Conservation (phyloP, 768 basidiomycete species). For the Sarcomyxa edulis region DNA sequence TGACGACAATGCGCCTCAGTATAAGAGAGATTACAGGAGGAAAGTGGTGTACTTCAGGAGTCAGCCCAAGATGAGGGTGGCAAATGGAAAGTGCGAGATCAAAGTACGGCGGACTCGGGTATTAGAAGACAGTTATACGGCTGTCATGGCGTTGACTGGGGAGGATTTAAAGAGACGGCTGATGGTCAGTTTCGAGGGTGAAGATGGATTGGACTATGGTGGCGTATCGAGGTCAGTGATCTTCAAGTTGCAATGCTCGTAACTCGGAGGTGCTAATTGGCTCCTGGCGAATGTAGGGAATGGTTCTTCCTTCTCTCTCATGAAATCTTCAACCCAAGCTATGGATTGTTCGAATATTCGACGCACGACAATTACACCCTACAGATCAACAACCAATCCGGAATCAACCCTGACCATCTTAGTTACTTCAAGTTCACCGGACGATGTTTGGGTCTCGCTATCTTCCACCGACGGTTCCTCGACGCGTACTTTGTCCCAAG, state of each 20-base stretch:
- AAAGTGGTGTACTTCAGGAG: conserved; percentile 92
- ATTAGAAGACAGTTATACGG: conserved; percentile 81
- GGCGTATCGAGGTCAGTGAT: conserved; percentile 60
- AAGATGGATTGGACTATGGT: conserved; percentile 77
- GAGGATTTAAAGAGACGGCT: conserved; percentile 66
- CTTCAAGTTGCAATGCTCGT: not conserved
- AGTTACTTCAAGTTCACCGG: conserved; percentile 84
- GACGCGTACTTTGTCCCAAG: conserved; percentile 78
- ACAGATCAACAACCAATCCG: conserved; percentile 74
- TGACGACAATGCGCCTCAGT: conserved; percentile 89
- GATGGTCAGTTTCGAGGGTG: conserved; percentile 73
- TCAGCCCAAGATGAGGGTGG: conserved; percentile 77
- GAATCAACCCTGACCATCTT: conserved; percentile 71
- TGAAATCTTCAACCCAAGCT: conserved; percentile 78
- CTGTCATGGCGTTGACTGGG: conserved; percentile 77
- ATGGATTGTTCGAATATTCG: conserved; percentile 80
- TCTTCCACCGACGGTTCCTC: conserved; percentile 74
- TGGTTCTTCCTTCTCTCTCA: conserved; percentile 86
- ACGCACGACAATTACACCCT: conserved; percentile 77
- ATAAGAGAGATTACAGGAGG: conserved; percentile 88
- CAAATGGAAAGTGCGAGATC: conserved; percentile 80
- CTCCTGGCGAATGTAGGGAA: conserved; percentile 41
- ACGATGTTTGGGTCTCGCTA: conserved; percentile 64
- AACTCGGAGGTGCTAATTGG: too few species aligned
- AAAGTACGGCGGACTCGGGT: conserved; percentile 78